Conservation (phyloP, 805 yeast species). For the Candida endomychidarum region DNA sequence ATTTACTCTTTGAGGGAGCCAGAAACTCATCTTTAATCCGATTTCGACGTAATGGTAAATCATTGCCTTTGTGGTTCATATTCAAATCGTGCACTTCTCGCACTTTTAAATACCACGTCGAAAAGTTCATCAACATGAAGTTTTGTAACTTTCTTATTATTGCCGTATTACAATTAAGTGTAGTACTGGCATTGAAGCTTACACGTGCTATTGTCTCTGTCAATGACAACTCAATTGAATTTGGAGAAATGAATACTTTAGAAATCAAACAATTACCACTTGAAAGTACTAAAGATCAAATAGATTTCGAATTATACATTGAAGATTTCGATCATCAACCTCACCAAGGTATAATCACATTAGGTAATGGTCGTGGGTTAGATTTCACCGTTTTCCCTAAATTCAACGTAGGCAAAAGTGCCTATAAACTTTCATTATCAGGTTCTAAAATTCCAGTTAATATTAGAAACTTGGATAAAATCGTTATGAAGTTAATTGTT, state of each 20-base stretch:
- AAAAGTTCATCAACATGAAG: constrained; percentile 8
- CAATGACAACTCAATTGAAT: constrained; percentile 22
- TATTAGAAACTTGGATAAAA: constrained; percentile 32
- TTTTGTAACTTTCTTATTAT: constrained; percentile 4
- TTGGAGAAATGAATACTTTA: constrained; percentile 32
- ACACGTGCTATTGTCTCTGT: constrained; percentile 30
- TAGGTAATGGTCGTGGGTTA: constrained; percentile 31
- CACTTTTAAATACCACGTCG: constrained; percentile 2
- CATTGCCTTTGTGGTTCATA: background rate
- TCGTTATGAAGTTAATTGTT: constrained; percentile 31
- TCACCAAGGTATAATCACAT: constrained; percentile 33
- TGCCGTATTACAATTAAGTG: constrained; percentile 31
- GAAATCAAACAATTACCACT: constrained; percentile 30
- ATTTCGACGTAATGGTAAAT: too few relatives aligned
- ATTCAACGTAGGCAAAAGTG: constrained; percentile 19
- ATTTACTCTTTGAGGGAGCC: too few relatives aligned
- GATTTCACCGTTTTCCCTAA: constrained; percentile 34
- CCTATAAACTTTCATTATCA: constrained; percentile 25
- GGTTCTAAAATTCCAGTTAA: constrained; percentile 33
- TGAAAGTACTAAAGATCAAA: constrained; percentile 31
- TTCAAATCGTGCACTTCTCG: background rate
- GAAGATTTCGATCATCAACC: constrained; percentile 26
- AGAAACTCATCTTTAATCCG: too few relatives aligned
- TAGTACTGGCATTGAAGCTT: constrained; percentile 30
- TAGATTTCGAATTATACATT: constrained; percentile 29